Evolutionary conservation across 2,329 filamentous ascomycete species (phyloP).

Genomic region (Thelonectria blattea): DNA sequence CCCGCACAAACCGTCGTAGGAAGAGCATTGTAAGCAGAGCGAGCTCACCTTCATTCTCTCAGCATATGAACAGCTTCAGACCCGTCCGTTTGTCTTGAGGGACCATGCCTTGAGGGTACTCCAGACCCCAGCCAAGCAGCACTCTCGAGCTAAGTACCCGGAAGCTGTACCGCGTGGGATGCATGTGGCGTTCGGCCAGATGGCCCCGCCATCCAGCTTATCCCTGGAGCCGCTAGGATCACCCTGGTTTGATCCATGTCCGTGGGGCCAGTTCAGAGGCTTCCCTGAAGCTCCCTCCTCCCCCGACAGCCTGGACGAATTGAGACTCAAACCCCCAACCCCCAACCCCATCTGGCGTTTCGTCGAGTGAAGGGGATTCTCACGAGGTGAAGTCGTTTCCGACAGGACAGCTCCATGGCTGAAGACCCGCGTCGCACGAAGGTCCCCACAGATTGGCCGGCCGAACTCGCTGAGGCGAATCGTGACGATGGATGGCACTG

Average conservation of each 20-base stretch:
- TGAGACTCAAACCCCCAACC: slow-evolving; percentile 19
- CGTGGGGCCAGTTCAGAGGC: slow-evolving; percentile 31
- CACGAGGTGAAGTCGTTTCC: slow-evolving; percentile 23
- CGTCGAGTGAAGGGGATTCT: slow-evolving; percentile 5
- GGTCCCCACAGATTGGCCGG: slow-evolving; percentile 17
- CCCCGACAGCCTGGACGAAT: slow-evolving; percentile 8
- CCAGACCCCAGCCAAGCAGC: background rate
- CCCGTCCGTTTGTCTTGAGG: background rate
- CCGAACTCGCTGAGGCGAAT: slow-evolving; percentile 25
- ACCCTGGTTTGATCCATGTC: slow-evolving; percentile 29
- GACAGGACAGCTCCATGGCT: slow-evolving; percentile 13
- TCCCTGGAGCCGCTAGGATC: slow-evolving; percentile 29
- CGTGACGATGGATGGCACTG: background rate
- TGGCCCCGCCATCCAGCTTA: slow-evolving; percentile 31
- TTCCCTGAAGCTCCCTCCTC: slow-evolving; percentile 25
- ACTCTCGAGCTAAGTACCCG: slow-evolving; percentile 2
- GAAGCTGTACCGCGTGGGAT: slow-evolving; percentile 33
- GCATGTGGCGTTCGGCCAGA: slow-evolving; percentile 35
- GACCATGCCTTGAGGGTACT: background rate
- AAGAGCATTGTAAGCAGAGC: background rate
- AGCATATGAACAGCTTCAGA: background rate
- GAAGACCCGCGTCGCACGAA: slow-evolving; percentile 16
- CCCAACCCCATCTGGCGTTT: slow-evolving; percentile 23
- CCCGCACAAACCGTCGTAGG: slow-evolving; percentile 6
- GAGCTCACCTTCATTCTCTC: background rate